Conservation (phyloP, 441 rosid genomes). For the Pelargonium australe region DNA sequence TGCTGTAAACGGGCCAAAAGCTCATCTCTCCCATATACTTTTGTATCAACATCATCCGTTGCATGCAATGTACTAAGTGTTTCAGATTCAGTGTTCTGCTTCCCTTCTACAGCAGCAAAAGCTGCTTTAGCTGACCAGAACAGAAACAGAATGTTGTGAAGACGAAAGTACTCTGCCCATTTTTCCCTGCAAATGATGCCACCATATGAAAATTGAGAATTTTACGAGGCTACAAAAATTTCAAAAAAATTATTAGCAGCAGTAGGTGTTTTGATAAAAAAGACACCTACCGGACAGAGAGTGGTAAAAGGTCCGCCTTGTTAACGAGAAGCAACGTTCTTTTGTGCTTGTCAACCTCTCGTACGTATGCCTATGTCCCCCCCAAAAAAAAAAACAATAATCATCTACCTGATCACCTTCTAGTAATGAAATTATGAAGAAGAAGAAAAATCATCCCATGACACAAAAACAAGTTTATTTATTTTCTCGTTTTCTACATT, state of each 20-base stretch:
- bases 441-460: background rate
- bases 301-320: conserved; percentile 88
- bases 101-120: conserved; percentile 64
- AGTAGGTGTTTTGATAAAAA: background rate
- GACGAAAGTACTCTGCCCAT: conserved; percentile 67
- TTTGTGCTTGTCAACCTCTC: conserved; percentile 65
- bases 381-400: background rate
- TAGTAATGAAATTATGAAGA: background rate
- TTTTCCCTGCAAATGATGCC: conserved; percentile 44
- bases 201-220: conserved; percentile 1
- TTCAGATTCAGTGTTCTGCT: conserved; percentile 35
- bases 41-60: conserved; percentile 46
- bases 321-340: conserved; percentile 80
- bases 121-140: conserved; percentile 98
- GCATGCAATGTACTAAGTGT: conserved; percentile 23
- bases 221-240: conserved; percentile 8
- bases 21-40: conserved; percentile 68
- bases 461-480: too few relatives aligned
- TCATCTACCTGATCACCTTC: background rate
- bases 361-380: conserved; percentile 53
- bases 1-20: conserved; percentile 60
- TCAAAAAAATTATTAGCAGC: background rate
- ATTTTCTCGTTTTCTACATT: too few relatives aligned
- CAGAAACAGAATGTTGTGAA: conserved; percentile 48
- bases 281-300: conserved; percentile 49